Conservation (phyloP, 2,329 filamentous ascomycete genomes). For the Mollisiaceae sp. region DNA sequence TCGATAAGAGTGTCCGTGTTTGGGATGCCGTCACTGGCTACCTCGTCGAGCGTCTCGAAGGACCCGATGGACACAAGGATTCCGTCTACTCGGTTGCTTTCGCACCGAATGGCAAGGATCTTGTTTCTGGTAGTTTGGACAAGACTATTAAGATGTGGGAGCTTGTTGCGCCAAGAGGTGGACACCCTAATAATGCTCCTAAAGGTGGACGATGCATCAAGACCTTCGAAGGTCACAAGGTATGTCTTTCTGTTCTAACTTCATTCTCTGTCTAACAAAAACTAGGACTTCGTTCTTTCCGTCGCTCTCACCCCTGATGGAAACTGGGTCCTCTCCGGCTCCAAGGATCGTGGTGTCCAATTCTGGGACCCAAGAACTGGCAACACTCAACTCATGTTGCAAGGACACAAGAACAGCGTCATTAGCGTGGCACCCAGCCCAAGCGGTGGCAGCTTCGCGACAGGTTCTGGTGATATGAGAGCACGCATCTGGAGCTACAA, state of each 20-base stretch:
- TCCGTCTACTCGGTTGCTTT: conserved; percentile 97
- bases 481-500: conserved; percentile 95
- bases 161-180: conserved; percentile 72
- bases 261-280: conserved; percentile 30
- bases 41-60: conserved; percentile 89
- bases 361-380: conserved; percentile 98
- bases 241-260: conserved; percentile 48
- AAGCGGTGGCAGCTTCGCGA: conserved; percentile 83
- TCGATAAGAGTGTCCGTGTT: conserved; percentile 97
- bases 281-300: conserved; percentile 90
- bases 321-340: conserved; percentile 95
- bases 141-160: conserved; percentile 99
- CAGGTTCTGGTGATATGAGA: conserved; percentile 95
- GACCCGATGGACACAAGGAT: conserved; percentile 92
- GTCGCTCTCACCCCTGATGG: conserved; percentile 95
- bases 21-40: conserved; percentile 91
- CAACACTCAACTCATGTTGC: conserved; percentile 95
- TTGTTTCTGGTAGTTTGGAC: conserved; percentile 93
- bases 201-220: conserved; percentile 94
- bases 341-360: conserved; percentile 95
- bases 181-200: conserved; percentile 67
- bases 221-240: conserved; percentile 96
- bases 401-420: conserved; percentile 98
- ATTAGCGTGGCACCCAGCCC: conserved; percentile 97
- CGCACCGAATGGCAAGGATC: conserved; percentile 87